These are phyloP conservation scores for Yarrowia sp. DNA, from an alignment of 805 yeast genomes.

Conservation along the genomic window DNA sequence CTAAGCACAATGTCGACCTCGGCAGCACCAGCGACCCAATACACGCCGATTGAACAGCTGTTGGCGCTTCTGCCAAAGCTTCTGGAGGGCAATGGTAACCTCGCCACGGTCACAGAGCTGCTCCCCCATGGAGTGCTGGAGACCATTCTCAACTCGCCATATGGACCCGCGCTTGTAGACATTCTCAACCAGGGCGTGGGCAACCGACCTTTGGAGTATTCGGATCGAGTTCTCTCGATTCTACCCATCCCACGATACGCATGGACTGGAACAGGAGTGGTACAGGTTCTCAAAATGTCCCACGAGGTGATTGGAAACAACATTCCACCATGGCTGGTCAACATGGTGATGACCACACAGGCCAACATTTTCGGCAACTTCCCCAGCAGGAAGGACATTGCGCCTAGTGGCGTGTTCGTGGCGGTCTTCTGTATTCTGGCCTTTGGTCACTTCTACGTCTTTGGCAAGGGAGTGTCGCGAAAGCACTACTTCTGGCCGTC, in stretches of 20 bases:
- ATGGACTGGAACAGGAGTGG: constrained; percentile 33
- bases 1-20: constrained; percentile 30
- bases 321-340: constrained; percentile 27
- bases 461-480: constrained; percentile 43
- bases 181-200: constrained; percentile 26
- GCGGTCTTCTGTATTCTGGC: constrained; percentile 59
- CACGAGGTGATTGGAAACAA: constrained; percentile 21
- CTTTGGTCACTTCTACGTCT: constrained; percentile 58
- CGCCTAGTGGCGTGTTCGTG: constrained; percentile 65
- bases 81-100: constrained; percentile 24
- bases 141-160: constrained; percentile 31
- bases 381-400: constrained; percentile 60
- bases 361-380: constrained; percentile 64
- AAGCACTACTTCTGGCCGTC: constrained; percentile 64
- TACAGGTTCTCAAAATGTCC: constrained; percentile 11
- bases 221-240: constrained; percentile 28
- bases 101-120: constrained; percentile 4
- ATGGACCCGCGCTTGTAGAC: constrained; percentile 27
- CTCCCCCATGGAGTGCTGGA: constrained; percentile 26
- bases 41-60: constrained; percentile 27
- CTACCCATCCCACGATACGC: constrained; percentile 34
- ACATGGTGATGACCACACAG: constrained; percentile 44
- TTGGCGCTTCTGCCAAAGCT: constrained; percentile 25
- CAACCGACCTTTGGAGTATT: constrained; percentile 30
- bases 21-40: constrained; percentile 2